A percentile compares a stretch with the other conserved stretches of the same genome.
phyloP scores from a whole-genome alignment of 2,329 filamentous ascomycete genomes.

The Neocatenulostroma microsporum region DNA sequence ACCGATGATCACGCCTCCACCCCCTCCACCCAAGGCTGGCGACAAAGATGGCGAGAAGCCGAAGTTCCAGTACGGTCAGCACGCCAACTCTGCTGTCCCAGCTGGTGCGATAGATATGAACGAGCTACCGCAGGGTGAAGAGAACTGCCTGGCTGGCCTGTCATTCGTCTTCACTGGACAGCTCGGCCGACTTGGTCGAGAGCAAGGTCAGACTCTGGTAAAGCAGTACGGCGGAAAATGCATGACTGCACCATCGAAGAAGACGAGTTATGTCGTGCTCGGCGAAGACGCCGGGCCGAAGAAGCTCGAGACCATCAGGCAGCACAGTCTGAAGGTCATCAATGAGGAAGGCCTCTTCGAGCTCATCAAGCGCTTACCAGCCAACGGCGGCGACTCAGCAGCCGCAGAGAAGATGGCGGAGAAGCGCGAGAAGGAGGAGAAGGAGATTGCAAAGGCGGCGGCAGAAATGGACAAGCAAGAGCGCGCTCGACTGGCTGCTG shows the following conservation, averaged over 20 bases:
- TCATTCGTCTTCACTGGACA: constrained; percentile 95
- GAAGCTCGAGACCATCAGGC: constrained; percentile 78
- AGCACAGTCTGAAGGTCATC: constrained; percentile 78
- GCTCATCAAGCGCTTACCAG: constrained; percentile 71
- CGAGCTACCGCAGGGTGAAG: constrained; percentile 72
- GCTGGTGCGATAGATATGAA: constrained; percentile 56
- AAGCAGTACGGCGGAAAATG: constrained; percentile 94
- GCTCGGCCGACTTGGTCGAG: constrained; percentile 68
- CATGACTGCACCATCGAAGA: constrained; percentile 74
- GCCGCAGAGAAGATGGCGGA: constrained; percentile 77
- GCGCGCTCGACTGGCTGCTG: constrained; percentile 32
- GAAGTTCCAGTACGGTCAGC: constrained; percentile 70
- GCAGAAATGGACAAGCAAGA: constrained; percentile 82
- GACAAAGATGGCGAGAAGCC: constrained; percentile 37
- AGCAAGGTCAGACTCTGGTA: constrained; percentile 76
- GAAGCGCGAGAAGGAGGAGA: constrained; percentile 77
- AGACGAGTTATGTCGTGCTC: constrained; percentile 88
- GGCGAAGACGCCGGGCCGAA: constrained; percentile 87
- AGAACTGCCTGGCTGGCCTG: constrained; percentile 83
- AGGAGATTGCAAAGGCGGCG: constrained; percentile 71
- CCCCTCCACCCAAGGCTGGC: constrained; percentile 59
- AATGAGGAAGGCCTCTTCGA: constrained; percentile 88
- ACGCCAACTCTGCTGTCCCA: constrained; percentile 44
- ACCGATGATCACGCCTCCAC: constrained; percentile 71
- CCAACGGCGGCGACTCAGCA: constrained; percentile 78